Evolutionary conservation across 2,329 filamentous ascomycete species (phyloP).

Genomic region (Penicillium sp.): DNA sequence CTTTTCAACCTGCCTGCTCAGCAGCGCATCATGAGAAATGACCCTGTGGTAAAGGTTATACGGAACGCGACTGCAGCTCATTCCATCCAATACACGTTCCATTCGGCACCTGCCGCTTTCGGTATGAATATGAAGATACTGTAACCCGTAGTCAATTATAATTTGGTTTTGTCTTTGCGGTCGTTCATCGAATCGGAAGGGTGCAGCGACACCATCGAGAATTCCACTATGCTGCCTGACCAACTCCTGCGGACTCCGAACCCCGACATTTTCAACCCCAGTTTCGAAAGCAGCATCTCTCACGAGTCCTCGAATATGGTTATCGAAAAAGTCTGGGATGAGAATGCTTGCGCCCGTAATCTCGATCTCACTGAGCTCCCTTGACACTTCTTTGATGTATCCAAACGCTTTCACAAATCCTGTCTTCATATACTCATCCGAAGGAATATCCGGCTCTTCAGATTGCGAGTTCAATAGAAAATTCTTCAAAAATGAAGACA

Average conservation of each 20-base stretch:
- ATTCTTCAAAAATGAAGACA: not conserved
- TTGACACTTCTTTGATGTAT: not conserved
- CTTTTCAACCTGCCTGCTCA: not conserved
- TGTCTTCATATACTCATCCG: not conserved
- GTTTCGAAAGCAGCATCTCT: not conserved
- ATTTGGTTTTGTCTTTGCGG: not conserved
- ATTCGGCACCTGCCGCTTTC: not conserved
- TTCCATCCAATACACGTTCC: not conserved
- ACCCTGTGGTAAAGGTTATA: not conserved
- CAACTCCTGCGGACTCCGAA: not conserved
- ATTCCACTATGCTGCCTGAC: not conserved
- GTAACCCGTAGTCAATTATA: not conserved
- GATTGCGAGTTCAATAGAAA: not conserved
- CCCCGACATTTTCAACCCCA: not conserved
- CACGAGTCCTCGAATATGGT: not conserved
- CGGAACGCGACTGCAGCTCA: not conserved
- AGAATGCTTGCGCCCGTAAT: not conserved
- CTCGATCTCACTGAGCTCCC: not conserved
- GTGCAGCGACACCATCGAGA: not conserved
- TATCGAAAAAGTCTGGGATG: not conserved
- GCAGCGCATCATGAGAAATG: not conserved
- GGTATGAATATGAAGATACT: not conserved
- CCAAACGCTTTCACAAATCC: not conserved
- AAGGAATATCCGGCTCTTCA: not conserved
- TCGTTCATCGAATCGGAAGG: not conserved